These are phyloP conservation scores for Hypoxylon rubiginosum DNA, from an alignment of 2,329 filamentous ascomycete genomes.

Conservation along the genomic window DNA sequence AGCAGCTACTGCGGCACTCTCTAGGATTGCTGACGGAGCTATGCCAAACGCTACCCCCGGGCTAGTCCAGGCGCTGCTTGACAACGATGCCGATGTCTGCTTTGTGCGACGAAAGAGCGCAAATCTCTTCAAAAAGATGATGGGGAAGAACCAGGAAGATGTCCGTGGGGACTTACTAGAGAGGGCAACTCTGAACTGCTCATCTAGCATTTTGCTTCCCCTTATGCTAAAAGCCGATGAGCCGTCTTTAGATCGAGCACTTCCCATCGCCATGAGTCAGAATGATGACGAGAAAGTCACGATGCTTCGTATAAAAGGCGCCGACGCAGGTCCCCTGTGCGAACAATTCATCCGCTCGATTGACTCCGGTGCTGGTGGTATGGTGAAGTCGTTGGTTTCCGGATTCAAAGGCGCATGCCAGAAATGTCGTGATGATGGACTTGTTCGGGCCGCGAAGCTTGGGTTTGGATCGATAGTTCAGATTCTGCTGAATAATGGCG, in stretches of 20 bases:
- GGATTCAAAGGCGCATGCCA: neutral
- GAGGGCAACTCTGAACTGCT: neutral
- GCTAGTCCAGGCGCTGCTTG: neutral
- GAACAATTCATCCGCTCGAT: neutral
- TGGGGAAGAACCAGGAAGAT: neutral
- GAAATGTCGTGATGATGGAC: neutral
- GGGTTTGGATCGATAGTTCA: neutral
- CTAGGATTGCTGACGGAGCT: neutral
- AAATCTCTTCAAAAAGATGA: neutral
- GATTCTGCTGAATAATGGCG: neutral
- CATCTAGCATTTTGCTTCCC: neutral
- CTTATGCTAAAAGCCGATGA: neutral
- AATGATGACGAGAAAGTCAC: neutral
- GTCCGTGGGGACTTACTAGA: neutral
- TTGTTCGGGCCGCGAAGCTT: neutral
- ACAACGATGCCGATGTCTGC: neutral
- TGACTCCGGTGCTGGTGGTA: neutral
- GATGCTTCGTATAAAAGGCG: neutral
- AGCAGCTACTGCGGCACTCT: neutral
- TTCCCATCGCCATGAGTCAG: neutral
- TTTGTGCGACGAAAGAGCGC: neutral
- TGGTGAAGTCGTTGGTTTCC: neutral
- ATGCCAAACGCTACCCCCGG: neutral
- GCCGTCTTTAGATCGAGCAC: neutral
- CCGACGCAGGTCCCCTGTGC: neutral